A percentile compares a stretch with the other conserved stretches of the same genome.
phyloP scores from a whole-genome alignment of 495 filamentous ascomycete species.

The Trichodelitschia bisporula region DNA sequence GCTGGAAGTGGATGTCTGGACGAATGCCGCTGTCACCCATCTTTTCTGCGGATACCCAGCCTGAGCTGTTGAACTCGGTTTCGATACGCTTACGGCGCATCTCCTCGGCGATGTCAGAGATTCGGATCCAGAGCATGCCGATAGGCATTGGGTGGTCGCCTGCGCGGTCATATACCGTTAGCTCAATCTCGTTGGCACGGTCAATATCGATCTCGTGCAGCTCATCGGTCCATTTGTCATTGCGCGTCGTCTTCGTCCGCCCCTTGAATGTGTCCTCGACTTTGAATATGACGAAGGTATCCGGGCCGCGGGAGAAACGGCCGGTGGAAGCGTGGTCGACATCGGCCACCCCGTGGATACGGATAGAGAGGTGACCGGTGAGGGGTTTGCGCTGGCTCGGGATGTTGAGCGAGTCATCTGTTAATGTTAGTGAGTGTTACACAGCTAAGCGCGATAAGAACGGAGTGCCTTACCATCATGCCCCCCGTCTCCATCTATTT shows the following conservation, averaged over 20 bases:
- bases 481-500: constrained; percentile 62
- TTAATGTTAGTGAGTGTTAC: not conserved
- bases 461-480: constrained; percentile 44
- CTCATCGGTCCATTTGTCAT: constrained; percentile 78
- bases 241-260: constrained; percentile 65
- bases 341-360: constrained; percentile 71
- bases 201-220: constrained; percentile 78
- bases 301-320: constrained; percentile 68
- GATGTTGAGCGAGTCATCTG: constrained; percentile 90
- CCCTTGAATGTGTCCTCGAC: constrained; percentile 83
- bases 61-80: constrained; percentile 65
- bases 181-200: constrained; percentile 93
- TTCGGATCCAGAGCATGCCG: constrained; percentile 83
- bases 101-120: constrained; percentile 93
- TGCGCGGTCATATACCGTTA: constrained; percentile 90
- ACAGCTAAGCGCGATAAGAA: not conserved
- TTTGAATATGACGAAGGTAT: constrained; percentile 88
- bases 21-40: constrained; percentile 35
- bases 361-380: constrained; percentile 66
- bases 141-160: constrained; percentile 79
- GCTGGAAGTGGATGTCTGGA: constrained; percentile 19
- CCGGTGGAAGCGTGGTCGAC: constrained; percentile 81
- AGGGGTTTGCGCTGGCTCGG: constrained; percentile 86
- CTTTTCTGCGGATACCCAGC: constrained; percentile 92
- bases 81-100: constrained; percentile 96